These are phyloP conservation scores for Cavenderia fasciculata DNA, from an alignment of 78 protist genomes.

Conservation along the genomic window DNA sequence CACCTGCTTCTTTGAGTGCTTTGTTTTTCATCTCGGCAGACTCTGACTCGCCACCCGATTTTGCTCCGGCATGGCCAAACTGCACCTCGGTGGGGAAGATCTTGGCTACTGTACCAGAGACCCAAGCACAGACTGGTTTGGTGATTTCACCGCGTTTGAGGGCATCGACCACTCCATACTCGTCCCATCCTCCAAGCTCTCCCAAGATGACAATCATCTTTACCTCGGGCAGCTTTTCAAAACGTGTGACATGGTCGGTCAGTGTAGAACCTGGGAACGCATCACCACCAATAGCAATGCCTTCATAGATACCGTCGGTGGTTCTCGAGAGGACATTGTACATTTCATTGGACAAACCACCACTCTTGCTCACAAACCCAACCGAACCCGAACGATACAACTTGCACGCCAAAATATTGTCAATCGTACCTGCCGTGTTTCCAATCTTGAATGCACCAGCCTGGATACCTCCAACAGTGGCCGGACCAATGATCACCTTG, in stretches of 20 bases:
- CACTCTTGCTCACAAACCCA: constrained; percentile 91
- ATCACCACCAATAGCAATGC: constrained; percentile 97
- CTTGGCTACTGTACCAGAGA: constrained; percentile 94
- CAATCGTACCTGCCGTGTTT: constrained; percentile 95
- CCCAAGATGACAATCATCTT: constrained; percentile 94
- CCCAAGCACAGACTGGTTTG: constrained; percentile 96
- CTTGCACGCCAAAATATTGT: constrained; percentile 93
- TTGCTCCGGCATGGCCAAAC: constrained; percentile 97
- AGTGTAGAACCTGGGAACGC: constrained; percentile 93
- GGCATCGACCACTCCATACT: constrained; percentile 90
- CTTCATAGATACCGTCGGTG: constrained; percentile 95
- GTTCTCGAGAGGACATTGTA: constrained; percentile 91
- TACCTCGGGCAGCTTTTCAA: constrained; percentile 68
- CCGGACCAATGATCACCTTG: constrained; percentile 94
- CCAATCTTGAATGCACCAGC: constrained; percentile 96
- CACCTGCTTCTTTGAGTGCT: constrained; percentile 91
- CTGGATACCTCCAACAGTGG: constrained; percentile 96
- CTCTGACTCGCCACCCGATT: constrained; percentile 78
- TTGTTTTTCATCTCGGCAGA: constrained; percentile 92
- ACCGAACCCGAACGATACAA: constrained; percentile 95
- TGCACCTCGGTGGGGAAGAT: constrained; percentile 85
- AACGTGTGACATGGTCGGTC: constrained; percentile 89
- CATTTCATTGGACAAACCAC: constrained; percentile 95
- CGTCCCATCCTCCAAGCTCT: constrained; percentile 96
- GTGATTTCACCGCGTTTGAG: constrained; percentile 87